Conservation (phyloP, 805 yeast genomes). For the Spathaspora girioi region DNA sequence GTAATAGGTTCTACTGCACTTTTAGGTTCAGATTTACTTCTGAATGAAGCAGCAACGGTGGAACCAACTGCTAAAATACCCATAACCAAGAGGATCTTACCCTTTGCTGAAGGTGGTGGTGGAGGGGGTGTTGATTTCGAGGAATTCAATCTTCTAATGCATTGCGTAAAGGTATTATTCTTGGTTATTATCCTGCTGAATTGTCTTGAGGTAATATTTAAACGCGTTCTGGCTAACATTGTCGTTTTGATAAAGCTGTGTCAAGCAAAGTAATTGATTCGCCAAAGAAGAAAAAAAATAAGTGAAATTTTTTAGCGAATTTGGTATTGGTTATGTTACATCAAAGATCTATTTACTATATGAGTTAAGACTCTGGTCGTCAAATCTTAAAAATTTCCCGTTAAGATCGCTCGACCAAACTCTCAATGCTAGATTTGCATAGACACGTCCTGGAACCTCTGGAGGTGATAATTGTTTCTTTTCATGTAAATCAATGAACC, state of each 20-base stretch:
- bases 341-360: background rate
- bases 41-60: constrained; percentile 39
- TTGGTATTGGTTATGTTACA: background rate
- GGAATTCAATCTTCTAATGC: constrained; percentile 5
- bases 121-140: constrained; percentile 10
- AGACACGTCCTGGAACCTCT: constrained; percentile 66
- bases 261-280: background rate
- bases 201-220: background rate
- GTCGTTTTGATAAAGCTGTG: background rate
- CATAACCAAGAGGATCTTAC: constrained; percentile 25
- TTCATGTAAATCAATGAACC: constrained; percentile 62
- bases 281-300: background rate
- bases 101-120: constrained; percentile 14
- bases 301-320: background rate
- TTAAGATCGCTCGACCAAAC: constrained; percentile 57
- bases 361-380: constrained; percentile 32
- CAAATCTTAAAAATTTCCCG: constrained; percentile 67
- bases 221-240: background rate
- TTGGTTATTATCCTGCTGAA: background rate
- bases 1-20: constrained; percentile 40
- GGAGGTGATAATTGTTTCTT: constrained; percentile 62
- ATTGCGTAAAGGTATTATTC: background rate
- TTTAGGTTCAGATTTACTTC: constrained; percentile 41
- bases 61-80: constrained; percentile 51
- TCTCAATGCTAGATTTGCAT: constrained; percentile 58